Conservation (phyloP, 1,284 basidiomycete species). For the Tilletia walkeri region DNA sequence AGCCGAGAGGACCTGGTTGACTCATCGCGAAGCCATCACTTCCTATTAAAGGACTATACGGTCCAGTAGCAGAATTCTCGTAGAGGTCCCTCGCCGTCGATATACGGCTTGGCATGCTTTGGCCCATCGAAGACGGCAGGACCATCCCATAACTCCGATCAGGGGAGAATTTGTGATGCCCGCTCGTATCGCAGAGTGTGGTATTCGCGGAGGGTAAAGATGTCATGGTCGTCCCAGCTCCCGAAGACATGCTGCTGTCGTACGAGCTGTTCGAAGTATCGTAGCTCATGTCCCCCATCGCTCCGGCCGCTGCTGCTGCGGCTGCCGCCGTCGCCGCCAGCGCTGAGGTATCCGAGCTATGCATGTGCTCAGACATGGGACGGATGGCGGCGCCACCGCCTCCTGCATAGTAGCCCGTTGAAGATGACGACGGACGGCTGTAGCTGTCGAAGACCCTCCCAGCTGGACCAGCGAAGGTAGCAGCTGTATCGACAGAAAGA, state of each 20-base stretch:
- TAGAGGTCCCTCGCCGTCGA: no score
- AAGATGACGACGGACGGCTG: neutral
- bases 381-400: no score
- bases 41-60: no score
- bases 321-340: neutral
- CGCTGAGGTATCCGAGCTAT: neutral
- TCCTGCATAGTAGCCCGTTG: neutral
- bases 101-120: neutral
- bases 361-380: neutral
- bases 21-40: no score
- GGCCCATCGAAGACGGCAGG: neutral
- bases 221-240: neutral
- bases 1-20: no score
- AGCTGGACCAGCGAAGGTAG: neutral
- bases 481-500: neutral
- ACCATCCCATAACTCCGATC: neutral
- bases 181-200: slow-evolving; percentile 2
- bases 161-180: neutral
- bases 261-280: neutral
- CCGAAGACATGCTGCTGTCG: neutral
- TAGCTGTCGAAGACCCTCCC: neutral
- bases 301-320: neutral
- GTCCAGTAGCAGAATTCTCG: no score
- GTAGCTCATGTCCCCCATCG: slow-evolving; percentile 2
- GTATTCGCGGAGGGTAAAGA: slow-evolving; percentile 5